These are phyloP conservation scores for Fusarium globosum DNA, from an alignment of 2,329 filamentous ascomycete genomes.

Conservation along the genomic window DNA sequence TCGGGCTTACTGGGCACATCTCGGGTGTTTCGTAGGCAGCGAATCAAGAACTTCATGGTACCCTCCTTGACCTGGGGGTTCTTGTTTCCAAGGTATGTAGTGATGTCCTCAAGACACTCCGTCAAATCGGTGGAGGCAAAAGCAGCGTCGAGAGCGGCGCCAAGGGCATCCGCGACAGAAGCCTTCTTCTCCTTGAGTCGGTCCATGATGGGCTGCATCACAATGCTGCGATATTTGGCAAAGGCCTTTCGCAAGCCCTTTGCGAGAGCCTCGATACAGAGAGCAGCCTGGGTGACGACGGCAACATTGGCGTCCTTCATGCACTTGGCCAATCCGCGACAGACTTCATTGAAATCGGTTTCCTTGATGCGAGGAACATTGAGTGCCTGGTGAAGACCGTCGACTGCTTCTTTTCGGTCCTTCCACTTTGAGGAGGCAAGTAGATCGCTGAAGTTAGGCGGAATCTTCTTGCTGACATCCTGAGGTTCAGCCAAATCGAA, in stretches of 20 bases:
- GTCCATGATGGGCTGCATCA: slow-evolving; percentile 93
- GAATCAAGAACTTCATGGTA: slow-evolving; percentile 91
- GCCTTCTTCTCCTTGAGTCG: slow-evolving; percentile 98
- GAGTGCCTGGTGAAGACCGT: slow-evolving; percentile 78
- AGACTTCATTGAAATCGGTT: slow-evolving; percentile 85
- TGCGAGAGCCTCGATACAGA: slow-evolving; percentile 89
- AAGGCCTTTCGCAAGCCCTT: slow-evolving; percentile 85
- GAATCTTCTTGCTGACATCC: slow-evolving; percentile 84
- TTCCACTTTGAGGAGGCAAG: slow-evolving; percentile 97
- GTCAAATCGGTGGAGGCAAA: slow-evolving; percentile 75
- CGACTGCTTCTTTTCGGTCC: slow-evolving; percentile 93
- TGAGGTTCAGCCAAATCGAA: slow-evolving; percentile 88
- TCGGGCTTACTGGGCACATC: slow-evolving; percentile 88
- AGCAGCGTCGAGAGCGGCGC: slow-evolving; percentile 80
- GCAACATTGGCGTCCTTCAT: slow-evolving; percentile 99
- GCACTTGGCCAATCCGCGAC: slow-evolving; percentile 86
- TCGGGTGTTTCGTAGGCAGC: slow-evolving; percentile 84
- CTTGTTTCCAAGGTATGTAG: slow-evolving; percentile 88
- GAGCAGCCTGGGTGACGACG: slow-evolving; percentile 91
- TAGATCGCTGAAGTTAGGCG: slow-evolving; percentile 83
- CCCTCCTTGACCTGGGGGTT: slow-evolving; percentile 98
- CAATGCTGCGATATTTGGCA: slow-evolving; percentile 79
- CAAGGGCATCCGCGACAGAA: slow-evolving; percentile 86
- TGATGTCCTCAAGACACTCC: slow-evolving; percentile 91
- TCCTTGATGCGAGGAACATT: slow-evolving; percentile 95